Base-by-base conservation (phyloP, 352 stramenopile genomes). In the Globisporangium megalacanthum region DNA sequence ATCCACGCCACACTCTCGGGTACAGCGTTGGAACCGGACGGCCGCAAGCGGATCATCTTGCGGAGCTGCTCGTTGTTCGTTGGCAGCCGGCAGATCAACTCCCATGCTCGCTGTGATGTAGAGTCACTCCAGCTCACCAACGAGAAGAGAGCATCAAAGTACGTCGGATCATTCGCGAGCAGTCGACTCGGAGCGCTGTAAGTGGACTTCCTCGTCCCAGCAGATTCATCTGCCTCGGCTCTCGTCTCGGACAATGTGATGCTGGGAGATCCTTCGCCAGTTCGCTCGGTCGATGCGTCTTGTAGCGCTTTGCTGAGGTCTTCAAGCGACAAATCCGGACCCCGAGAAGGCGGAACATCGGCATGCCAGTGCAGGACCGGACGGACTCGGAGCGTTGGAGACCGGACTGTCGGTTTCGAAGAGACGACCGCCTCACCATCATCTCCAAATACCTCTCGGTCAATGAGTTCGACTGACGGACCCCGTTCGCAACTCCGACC, bases 101-200 rank as follows among this genome's bases (percentile, higher is more conserved):
- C 80, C 84, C 84, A 94, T 22, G 77, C 77, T 10, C 84, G 72
- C 50, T 84, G 72, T 0, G 75, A 82, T 0, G 73, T 90, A 0
- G 65, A 36, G 6, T 79, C 70, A 9, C 70, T 50, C 69, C 64
- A 83, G 13, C 83, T 74, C 0, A 89, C 70, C 10, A 93, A 57
- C 14, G 83, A 58, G n/a, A 91, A 68, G 15, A 93, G 58, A 19
- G 69, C 61, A 8, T 77, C 61, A 49, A 93, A 88, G 25, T 89
- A 71, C 4, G 56, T 20, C 8, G 49, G 61, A 64, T 82, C 66
- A 35, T 87, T 90, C 33, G 82, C 81, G 11, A 92, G 61, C 6
- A 86, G 59, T 3, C 89, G 73, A 15, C 68, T 82, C 55, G 83
- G 71, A 13, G 70, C 11, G 7, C 64, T 70, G 49, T 69, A 75